Evolutionary conservation across 169 alveolate genomes (phyloP).

Genomic region (Plasmodium fragile): DNA sequence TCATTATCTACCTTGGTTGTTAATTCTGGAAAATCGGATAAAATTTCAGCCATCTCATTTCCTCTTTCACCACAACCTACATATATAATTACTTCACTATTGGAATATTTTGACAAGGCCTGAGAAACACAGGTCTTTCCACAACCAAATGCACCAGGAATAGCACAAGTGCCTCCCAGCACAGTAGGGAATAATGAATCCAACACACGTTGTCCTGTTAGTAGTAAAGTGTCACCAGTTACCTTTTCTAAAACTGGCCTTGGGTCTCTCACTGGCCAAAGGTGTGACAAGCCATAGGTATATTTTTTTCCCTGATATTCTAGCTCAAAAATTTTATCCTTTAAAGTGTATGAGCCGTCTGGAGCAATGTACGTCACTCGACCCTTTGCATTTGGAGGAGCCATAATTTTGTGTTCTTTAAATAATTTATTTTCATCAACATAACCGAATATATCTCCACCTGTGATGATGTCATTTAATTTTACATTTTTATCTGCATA

Average conservation of each 20-base stretch:
- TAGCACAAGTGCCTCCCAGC: slow-evolving; percentile 99
- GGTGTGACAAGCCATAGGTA: slow-evolving; percentile 94
- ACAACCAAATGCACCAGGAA: slow-evolving; percentile 99
- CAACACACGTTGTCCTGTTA: slow-evolving; percentile 98
- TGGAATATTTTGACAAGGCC: slow-evolving; percentile 98
- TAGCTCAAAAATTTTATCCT: slow-evolving; percentile 88
- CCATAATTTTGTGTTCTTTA: slow-evolving; percentile 94
- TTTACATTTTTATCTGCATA: slow-evolving; percentile 90
- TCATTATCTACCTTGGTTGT: slow-evolving; percentile 91
- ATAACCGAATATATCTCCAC: slow-evolving; percentile 98
- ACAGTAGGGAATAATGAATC: slow-evolving; percentile 98
- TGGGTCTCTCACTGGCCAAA: slow-evolving; percentile 99
- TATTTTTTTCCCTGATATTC: slow-evolving; percentile 93
- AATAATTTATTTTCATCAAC: slow-evolving; percentile 96
- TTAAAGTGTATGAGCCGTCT: slow-evolving; percentile 93
- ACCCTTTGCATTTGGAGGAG: slow-evolving; percentile 98
- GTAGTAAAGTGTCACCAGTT: slow-evolving; percentile 94
- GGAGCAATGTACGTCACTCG: slow-evolving; percentile 95
- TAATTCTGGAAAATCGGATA: slow-evolving; percentile 99
- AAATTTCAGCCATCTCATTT: slow-evolving; percentile 99
- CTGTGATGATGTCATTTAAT: slow-evolving; percentile 95
- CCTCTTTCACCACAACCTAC: slow-evolving; percentile 99
- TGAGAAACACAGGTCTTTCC: slow-evolving; percentile 99
- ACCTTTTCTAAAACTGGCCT: slow-evolving; percentile 97
- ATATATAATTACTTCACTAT: slow-evolving; percentile 96